phyloP scores from a whole-genome alignment of 2,329 filamentous ascomycete species.

The Hymenoscyphus fraxineus region DNA sequence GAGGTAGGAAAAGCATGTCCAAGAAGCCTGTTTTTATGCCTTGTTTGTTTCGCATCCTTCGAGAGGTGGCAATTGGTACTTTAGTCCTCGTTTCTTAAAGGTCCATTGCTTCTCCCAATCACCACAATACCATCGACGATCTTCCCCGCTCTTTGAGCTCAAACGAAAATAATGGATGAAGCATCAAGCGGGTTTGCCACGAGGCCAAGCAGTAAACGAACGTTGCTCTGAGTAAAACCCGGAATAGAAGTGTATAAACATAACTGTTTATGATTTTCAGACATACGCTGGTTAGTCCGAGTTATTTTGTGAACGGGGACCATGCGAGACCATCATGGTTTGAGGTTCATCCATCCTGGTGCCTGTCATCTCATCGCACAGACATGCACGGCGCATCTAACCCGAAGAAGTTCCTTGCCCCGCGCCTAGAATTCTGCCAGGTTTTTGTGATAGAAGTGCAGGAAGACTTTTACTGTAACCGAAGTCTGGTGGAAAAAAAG shows the following conservation, averaged over 20 bases:
- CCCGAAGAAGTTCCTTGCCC: constrained; percentile 18
- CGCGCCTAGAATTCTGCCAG: constrained; percentile 10
- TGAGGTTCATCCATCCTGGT: constrained; percentile 15
- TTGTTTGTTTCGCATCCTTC: neutral
- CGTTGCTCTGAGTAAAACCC: neutral
- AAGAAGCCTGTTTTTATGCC: neutral
- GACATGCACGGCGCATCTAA: constrained; percentile 17
- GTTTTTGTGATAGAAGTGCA: constrained; percentile 1
- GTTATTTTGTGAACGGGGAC: neutral
- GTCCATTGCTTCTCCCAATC: neutral
- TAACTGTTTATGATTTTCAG: neutral
- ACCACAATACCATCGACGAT: neutral
- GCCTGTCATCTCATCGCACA: constrained; percentile 19
- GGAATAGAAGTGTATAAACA: neutral
- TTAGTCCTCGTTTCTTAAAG: neutral
- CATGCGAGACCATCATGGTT: constrained; percentile 21
- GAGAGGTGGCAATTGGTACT: neutral
- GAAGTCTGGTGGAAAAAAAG: neutral
- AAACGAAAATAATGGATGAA: neutral
- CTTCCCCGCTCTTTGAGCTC: neutral
- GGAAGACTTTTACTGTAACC: neutral
- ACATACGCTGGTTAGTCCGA: neutral
- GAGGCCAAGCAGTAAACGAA: neutral
- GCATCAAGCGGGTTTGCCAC: neutral
- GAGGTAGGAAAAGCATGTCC: neutral